Base-by-base conservation (phyloP, 495 filamentous ascomycete species). In the Jackrogersella multiformis region DNA sequence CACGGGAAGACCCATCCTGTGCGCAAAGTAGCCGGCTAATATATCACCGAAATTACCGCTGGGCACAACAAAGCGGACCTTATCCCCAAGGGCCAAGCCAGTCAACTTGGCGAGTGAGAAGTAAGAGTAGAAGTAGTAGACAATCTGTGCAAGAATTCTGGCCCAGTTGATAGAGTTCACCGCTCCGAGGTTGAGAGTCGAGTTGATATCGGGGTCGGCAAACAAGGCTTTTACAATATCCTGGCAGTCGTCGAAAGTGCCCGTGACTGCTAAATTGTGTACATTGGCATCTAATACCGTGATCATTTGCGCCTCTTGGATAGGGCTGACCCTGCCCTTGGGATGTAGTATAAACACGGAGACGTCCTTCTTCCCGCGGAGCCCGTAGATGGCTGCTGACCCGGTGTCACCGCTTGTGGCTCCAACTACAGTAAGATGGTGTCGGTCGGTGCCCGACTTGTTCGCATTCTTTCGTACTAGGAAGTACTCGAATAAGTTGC, bases 11-110 rank as follows among this genome's bases (percentile, higher is more conserved):
- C 95, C 95, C 93, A 99, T 97, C 61, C 86, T 84, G 65, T 88
- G 88, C 0, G 94, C 93, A 72, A 97, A 96, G 76, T 90, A 98
- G 41, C 95, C 95, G 0, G 95, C 94, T 2, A 97, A 84, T 68
- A 98, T 90, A 73, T 98, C 89, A n/a, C 94, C 94, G 74, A 99
- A 99, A 83, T 99, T 98, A 10, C 95, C 94, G 2, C 92, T 92
- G 1, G 95, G 95, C 0, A 92, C 89, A 7, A 94, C 90, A 70
- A 91, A 93, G 44, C 92, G 87, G 56, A 97, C 80, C 66, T 88
- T 87, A 56, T 84, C 79, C 13, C 81, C 81, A 1, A 85, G 73
- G 34, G 82, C 78, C 56, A 85, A 82, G 24, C 80, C 79, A 0
- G 77, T 79, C 42, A 81, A 80, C 64, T 82, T 82, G 13, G 80